A percentile compares a stretch with the other conserved stretches of the same genome.
These are phyloP conservation scores for Drosera spatulata DNA, from an alignment of 179 eudicot genomes.

Conservation along the genomic window DNA sequence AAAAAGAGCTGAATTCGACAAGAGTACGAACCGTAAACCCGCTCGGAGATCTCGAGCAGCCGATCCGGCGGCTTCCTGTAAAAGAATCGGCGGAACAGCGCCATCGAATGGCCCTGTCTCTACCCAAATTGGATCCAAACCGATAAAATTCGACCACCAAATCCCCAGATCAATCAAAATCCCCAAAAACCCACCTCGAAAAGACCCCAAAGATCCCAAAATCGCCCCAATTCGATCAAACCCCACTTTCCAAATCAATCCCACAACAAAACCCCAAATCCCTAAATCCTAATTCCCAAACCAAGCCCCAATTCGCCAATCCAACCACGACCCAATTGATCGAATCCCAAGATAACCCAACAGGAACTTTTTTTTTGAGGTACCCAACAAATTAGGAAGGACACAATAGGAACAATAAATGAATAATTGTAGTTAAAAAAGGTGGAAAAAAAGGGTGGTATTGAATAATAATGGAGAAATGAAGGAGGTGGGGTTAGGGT, in stretches of 20 bases:
- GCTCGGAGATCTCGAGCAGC: constrained; percentile 74
- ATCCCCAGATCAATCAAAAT: too few relatives aligned
- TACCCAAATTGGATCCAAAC: constrained; percentile 60
- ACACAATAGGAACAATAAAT: too few relatives aligned
- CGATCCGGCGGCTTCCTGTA: constrained; percentile 83
- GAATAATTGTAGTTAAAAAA: too few relatives aligned
- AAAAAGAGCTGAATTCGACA: not conserved
- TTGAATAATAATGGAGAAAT: too few relatives aligned
- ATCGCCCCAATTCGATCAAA: constrained; percentile 5
- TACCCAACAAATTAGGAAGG: too few relatives aligned
- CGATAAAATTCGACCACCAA: constrained; percentile 9
- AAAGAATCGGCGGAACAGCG: constrained; percentile 64
- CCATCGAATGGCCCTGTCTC: constrained; percentile 87
- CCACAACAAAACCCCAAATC: too few relatives aligned
- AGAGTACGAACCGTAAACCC: constrained; percentile 53
- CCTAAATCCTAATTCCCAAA: not conserved
- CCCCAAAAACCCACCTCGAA: constrained; percentile 1
- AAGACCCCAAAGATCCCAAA: constrained; percentile 2
- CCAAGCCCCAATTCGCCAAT: not conserved
- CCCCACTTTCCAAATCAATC: not conserved
- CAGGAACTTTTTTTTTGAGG: too few relatives aligned
- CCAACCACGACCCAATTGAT: too few relatives aligned
- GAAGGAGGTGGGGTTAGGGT: too few relatives aligned
- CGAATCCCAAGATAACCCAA: too few relatives aligned
- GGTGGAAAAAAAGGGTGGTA: too few relatives aligned